These are phyloP conservation scores for Marasmius tenuissimus DNA, from an alignment of 1,284 basidiomycete species.

Conservation along the genomic window DNA sequence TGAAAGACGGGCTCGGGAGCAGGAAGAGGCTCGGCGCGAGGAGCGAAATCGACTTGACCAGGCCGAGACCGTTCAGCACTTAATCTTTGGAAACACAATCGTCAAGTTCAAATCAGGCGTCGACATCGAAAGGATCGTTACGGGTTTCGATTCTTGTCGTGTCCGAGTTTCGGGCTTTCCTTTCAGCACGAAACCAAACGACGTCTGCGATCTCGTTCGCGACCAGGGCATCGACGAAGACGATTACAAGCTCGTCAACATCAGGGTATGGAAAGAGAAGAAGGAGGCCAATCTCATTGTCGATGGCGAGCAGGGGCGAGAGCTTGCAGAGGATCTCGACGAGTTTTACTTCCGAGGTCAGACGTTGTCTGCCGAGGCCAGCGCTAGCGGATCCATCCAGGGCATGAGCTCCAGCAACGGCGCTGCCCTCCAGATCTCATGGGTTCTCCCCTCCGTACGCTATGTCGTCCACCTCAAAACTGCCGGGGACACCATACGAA, in stretches of 20 bases:
- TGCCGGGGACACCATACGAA: slow-evolving; percentile 26
- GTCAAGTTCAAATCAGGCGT: slow-evolving; percentile 49
- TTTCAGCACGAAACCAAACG: slow-evolving; percentile 28
- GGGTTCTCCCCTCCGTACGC: slow-evolving; percentile 37
- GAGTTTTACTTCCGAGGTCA: slow-evolving; percentile 44
- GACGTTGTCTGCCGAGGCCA: slow-evolving; percentile 36
- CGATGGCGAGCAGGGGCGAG: slow-evolving; percentile 33
- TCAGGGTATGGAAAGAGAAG: slow-evolving; percentile 22
- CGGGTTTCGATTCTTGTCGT: slow-evolving; percentile 49
- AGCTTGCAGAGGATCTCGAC: slow-evolving; percentile 37
- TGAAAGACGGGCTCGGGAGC: not conserved
- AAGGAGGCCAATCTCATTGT: slow-evolving; percentile 39
- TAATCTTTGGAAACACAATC: slow-evolving; percentile 43
- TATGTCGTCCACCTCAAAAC: slow-evolving; percentile 37
- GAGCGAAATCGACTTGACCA: slow-evolving; percentile 32
- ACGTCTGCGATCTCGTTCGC: slow-evolving; percentile 39
- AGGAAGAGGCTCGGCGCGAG: slow-evolving; percentile 16
- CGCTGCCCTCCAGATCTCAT: slow-evolving; percentile 43
- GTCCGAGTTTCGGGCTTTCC: slow-evolving; percentile 43
- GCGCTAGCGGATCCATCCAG: slow-evolving; percentile 30
- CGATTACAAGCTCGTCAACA: slow-evolving; percentile 29
- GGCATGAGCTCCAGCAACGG: slow-evolving; percentile 37
- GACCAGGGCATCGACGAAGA: slow-evolving; percentile 34
- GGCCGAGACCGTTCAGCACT: slow-evolving; percentile 33
- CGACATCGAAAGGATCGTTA: slow-evolving; percentile 35